Evolutionary conservation across 2,329 filamentous ascomycete genomes (phyloP).

Genomic region (Lachnellula hyalina): DNA sequence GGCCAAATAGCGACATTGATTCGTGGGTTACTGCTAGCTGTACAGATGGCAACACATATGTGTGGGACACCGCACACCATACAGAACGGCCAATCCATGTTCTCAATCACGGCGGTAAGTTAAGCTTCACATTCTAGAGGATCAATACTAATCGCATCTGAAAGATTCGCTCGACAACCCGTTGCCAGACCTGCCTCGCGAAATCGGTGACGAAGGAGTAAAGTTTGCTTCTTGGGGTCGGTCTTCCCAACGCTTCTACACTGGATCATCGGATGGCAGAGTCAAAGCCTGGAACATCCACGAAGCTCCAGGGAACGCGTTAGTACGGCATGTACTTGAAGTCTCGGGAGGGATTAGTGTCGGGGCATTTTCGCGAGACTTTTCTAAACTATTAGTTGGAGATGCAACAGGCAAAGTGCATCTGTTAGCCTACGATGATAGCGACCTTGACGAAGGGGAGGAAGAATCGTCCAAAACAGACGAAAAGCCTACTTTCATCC

Average conservation of each 20-base stretch:
- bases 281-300: slow-evolving; percentile 60
- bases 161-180: slow-evolving; percentile 29
- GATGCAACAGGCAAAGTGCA: slow-evolving; percentile 58
- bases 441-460: slow-evolving; percentile 23
- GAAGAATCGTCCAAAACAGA: background rate
- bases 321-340: slow-evolving; percentile 49
- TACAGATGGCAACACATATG: slow-evolving; percentile 56
- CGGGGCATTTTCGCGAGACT: slow-evolving; percentile 54
- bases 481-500: background rate
- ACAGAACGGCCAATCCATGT: slow-evolving; percentile 52
- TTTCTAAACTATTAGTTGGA: slow-evolving; percentile 50
- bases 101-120: slow-evolving; percentile 45
- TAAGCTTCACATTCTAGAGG: background rate
- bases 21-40: slow-evolving; percentile 56
- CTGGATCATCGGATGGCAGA: slow-evolving; percentile 57
- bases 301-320: slow-evolving; percentile 34
- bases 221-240: slow-evolving; percentile 60
- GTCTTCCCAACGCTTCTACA: slow-evolving; percentile 54
- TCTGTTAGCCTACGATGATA: slow-evolving; percentile 45
- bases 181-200: slow-evolving; percentile 32
- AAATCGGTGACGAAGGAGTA: slow-evolving; percentile 54
- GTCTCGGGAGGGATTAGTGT: slow-evolving; percentile 51
- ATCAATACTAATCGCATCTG: slow-evolving; percentile 9
- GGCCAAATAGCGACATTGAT: slow-evolving; percentile 45
- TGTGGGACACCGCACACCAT: slow-evolving; percentile 53